Base-by-base conservation (phyloP, 441 rosid species). In the Dalechampia spathulata region DNA sequence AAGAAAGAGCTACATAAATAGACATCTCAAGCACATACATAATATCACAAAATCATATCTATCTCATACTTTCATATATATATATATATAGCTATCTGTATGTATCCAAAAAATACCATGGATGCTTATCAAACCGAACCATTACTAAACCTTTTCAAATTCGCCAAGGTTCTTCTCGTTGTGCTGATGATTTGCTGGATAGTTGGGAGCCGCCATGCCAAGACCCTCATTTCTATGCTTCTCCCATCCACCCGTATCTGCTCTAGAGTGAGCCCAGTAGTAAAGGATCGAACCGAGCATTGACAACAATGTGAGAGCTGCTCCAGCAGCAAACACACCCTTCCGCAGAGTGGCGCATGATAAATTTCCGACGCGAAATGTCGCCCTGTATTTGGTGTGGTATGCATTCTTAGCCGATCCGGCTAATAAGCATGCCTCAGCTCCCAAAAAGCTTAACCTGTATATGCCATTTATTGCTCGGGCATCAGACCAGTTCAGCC, bases 211-310 rank as follows among this genome's bases (percentile, higher is more conserved):
- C 8, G 80, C 54, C 78, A 90, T 61, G 65, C 79, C 83, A 51
- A 83, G 19, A 17, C 90, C 95, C 52, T 87, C 98, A 26, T 78
- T 83, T 30, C 41, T 80, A 68, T 91, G 98, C 64, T 85, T 91
- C 78, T 80, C 77, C 98, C 98, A 91, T 51, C 98, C 98, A 37
- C 96, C 98, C 0, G 98, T 91, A 49, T 86, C 95, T 26, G 96
- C 95, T 65, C 79, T 86, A 0, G 83, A 75, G 66, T 91, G 98
- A 60, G 83, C 77, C 82, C 88, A 75, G 49, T 87, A 87, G 80
- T 87, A 91, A 20, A 84, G 64, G 61, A 86, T 47, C 5, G 96
- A 82, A 6, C 80, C 64, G n/a, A 70, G 26, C 67, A 91, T 67
- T 2, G 96, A 87, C 73, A 91, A 12, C 58, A 87, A 73, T 30